Conservation (phyloP, 192 early-diverging fungal species). For the Podochytrium sp. region DNA sequence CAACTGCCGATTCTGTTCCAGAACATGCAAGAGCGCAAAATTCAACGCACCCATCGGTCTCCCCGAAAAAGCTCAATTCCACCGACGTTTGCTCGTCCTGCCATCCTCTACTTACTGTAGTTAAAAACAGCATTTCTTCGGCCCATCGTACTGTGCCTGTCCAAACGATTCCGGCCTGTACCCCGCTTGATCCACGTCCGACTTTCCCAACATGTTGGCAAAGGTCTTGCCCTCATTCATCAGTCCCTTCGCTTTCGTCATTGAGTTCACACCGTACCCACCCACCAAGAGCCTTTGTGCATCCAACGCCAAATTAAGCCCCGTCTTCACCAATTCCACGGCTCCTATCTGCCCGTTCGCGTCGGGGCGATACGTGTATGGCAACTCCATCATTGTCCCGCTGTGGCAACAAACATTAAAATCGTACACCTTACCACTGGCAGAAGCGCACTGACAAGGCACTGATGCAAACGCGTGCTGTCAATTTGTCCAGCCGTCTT, state of each 20-base stretch:
- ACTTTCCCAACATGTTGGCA: not conserved
- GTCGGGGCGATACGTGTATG: conserved; percentile 36
- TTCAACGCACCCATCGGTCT: conserved; percentile 62
- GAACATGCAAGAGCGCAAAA: conserved; percentile 52
- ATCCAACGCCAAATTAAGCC: not conserved
- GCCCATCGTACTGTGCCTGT: conserved; percentile 49
- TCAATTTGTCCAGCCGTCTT: conserved; percentile 69
- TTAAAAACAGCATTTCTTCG: conserved; percentile 42
- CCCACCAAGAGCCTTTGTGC: conserved; percentile 1
- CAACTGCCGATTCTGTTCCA: conserved; percentile 48
- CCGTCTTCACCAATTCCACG: conserved; percentile 18
- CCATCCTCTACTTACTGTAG: conserved; percentile 64
- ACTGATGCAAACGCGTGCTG: conserved; percentile 67
- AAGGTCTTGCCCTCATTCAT: conserved; percentile 2
- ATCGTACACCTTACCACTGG: conserved; percentile 70
- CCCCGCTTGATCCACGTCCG: not conserved
- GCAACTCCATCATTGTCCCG: conserved; percentile 48
- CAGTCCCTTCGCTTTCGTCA: not conserved
- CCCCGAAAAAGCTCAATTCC: conserved; percentile 59
- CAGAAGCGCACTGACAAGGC: conserved; percentile 68
- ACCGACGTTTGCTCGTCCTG: conserved; percentile 66
- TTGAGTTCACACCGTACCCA: conserved; percentile 1
- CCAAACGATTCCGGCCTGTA: conserved; percentile 12
- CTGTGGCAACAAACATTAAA: conserved; percentile 75
- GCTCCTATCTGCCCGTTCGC: conserved; percentile 21